Evolutionary conservation across 2,329 filamentous ascomycete genomes (phyloP), one percentile per base, ranked within the genome.

Genomic region (Diplodia scrobiculata): DNA sequence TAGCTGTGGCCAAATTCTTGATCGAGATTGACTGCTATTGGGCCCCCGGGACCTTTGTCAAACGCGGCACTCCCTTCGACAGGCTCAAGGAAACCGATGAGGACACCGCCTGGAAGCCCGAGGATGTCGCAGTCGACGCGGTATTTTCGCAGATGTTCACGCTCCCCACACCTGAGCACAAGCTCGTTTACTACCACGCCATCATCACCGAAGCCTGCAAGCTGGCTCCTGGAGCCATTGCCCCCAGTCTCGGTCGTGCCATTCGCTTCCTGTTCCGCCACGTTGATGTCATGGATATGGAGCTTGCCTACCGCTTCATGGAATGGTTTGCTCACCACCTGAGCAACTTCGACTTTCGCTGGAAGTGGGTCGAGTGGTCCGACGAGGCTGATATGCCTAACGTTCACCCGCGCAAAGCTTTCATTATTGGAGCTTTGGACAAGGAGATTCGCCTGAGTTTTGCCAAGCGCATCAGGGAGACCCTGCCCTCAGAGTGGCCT

Each of bases 321-420:
- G 94, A 98, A 76, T 99, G 95, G 95, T 99, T 99, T 75, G 87
- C 94, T 19, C 95, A 99, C 77, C 95, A 99, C 80, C 81, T 99
- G 70, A 97, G 93, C 80, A 99, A 99, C 80, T 99, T 99, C 75
- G 95, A 96, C 63, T 99, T 98, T 76, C 95, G 95, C 10, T 99
- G 95, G 95, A 98, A 98, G 79, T 99, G 95, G 95, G 89, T 90
- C 17, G 95, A 99, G 80, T 99, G 86, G 86, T 85, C 91, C 55
- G 91, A 93, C 17, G 92, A 98, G 75, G 87, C 97, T 17, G 84
- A 87, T 51, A 84, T 96, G 29, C 86, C 91, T 0, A 83, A 89
- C 68, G 80, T 95, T 38, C 87, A 97, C 75, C 93, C 95, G 0
- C 90, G 89, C 80, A 97, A 97, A 79, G 91, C 94, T 36, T 97